Base-by-base conservation (phyloP, 768 basidiomycete genomes). In the Gymnopilus dilepis region DNA sequence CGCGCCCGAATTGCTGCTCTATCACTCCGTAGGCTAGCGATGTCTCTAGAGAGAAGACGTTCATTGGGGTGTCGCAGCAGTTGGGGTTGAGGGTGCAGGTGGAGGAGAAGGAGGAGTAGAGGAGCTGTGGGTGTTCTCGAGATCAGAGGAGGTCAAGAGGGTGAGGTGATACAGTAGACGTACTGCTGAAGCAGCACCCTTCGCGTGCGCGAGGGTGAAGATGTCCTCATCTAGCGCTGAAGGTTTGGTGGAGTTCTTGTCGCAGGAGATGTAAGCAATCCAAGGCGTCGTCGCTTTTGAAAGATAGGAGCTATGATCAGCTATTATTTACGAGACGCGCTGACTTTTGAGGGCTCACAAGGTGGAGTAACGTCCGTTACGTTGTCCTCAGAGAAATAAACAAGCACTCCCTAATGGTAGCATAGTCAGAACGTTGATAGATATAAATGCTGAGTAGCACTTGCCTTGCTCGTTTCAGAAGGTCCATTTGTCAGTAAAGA, bases 201-300 rank as follows among this genome's bases (percentile, higher is more conserved):
- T 60, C 11, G 30, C 30, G 43, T 56, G 51, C 12, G 59, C 59
- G 12, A 60, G 41, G 8, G 52, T 45, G 41, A 60, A 55, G 33
- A 55, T 47, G 13, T 60, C 59, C 12, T n/a, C n/a, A n/a, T 41
- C 47, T 34, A n/a, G 33, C 11, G 22, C 4, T 19, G 52, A 55
- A 11, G 53, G 28, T 15, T 50, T 45, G 2, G 59, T 45, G 6
- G 59, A 43, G 34, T 60, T 60, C 24, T 12, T 47, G 33, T 60
- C 59, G 22, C 59, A 60, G 15, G 59, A 55, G 11, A 60, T 45
- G 26, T 55, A 34, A 21, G 59, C 59, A 26, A 60, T 60, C 59
- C 59, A 60, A 3, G 59, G 53, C 17, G 52, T 40, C 0, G 21
- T 34, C 22, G 59, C 59, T 60, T n/a, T 12, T 3, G 50, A 11